Conservation (phyloP, 768 basidiomycete species). For the Amanita thiersii region DNA sequence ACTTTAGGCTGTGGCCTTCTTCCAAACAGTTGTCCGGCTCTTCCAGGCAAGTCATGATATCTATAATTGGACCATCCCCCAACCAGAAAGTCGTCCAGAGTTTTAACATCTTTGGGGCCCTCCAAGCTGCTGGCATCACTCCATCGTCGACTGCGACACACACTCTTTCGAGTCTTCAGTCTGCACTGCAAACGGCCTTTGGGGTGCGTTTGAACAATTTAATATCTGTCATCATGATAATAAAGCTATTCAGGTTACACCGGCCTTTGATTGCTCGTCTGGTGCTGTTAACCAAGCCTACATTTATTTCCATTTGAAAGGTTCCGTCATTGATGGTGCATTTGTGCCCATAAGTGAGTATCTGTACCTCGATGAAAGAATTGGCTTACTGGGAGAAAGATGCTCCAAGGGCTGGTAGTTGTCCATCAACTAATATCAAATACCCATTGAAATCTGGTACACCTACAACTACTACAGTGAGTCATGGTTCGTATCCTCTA, state of each 20-base stretch:
- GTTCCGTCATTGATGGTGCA: conserved; percentile 5
- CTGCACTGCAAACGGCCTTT: neutral
- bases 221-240: too few relatives aligned
- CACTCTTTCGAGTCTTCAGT: neutral
- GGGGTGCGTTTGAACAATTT: neutral
- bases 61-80: neutral
- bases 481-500: too few relatives aligned
- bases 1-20: conserved; percentile 7
- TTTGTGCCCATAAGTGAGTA: conserved; percentile 5
- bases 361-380: neutral
- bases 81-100: neutral
- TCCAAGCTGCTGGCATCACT: neutral
- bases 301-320: conserved; percentile 4
- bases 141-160: conserved; percentile 1
- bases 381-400: neutral
- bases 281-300: conserved; percentile 3
- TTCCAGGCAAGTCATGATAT: neutral
- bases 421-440: conserved; percentile 2
- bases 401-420: conserved; percentile 1
- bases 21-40: conserved; percentile 5
- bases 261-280: conserved; percentile 2
- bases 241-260: neutral
- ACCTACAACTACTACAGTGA: too few relatives aligned
- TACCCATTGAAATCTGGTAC: conserved; percentile 6
- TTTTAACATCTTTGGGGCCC: neutral